Base-by-base conservation (phyloP, 2,329 filamentous ascomycete species). In the Sporothrix phasma region DNA sequence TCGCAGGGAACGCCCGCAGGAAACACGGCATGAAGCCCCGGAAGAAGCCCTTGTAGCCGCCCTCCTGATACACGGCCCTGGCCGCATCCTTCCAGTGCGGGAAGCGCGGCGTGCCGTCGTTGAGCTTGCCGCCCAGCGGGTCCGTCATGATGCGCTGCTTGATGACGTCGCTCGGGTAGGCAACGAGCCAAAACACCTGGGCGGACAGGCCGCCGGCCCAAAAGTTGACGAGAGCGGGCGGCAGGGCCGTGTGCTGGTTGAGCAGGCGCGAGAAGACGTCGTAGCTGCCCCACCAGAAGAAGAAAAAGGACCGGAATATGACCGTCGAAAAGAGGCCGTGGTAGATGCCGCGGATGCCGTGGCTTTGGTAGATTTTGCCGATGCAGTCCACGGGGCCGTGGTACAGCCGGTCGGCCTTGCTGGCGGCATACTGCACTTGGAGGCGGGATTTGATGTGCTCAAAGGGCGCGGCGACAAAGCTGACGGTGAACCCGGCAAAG, bases 91-190 rank as follows among this genome's bases (percentile, higher is more conserved):
- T 85, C 94, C 94, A 97, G 59, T 81, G 78, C 13, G 76, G 79
- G 73, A 92, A 97, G 69, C 79, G 84, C 67, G 85, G 82, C 65
- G 82, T 79, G 10, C 89, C 86, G 68, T 91, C 88, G 19, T 81
- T 79, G 13, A 92, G 76, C 1, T 78, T 79, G 0, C 88, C 87
- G 1, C 88, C 92, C 61, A 97, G 78, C 4, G 90, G 86, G 76
- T 97, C 94, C 15, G 93, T 97, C 94, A 99, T 97, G 73, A 99
- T 88, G 37, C 92, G 83, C 79, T 97, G 93, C 81, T 97, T 97
- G 63, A 97, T 87, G 24, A 97, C 90, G 73, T 97, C 93, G 56
- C 86, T 89, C 1, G 94, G 93, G 73, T 97, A 97, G 68, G 88
- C 90, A 19, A 89, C 90, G 49, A 96, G 75, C 94, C 94, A 99